Evolutionary conservation across 208 protist genomes (phyloP).

Genomic region (Plasmodiophora brassicae): DNA sequence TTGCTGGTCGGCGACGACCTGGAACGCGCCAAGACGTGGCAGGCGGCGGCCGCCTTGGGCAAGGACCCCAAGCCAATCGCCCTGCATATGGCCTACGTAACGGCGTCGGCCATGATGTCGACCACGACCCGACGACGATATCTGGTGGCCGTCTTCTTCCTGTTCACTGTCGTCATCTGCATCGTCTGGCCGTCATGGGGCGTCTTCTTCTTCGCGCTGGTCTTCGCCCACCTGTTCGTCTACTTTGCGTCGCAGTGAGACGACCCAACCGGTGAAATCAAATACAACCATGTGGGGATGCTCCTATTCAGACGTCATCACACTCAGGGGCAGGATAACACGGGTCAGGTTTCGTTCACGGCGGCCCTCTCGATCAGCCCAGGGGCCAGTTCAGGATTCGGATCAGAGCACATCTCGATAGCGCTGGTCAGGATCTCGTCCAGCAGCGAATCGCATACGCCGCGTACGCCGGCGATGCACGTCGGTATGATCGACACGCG

Average conservation of each 20-base stretch:
- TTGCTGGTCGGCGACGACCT: conserved; percentile 2
- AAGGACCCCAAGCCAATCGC: conserved; percentile 15
- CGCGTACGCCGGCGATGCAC: background rate
- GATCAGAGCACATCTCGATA: background rate
- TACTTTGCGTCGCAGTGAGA: background rate
- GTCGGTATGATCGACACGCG: background rate
- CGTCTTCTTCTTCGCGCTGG: conserved; percentile 10
- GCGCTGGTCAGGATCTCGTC: background rate
- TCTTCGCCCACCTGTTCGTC: background rate
- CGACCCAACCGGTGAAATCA: background rate
- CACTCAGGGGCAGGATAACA: too few species aligned
- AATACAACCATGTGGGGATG: too few species aligned
- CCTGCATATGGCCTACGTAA: background rate
- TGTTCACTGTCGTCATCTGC: background rate
- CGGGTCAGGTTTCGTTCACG: too few species aligned
- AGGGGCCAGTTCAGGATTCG: background rate
- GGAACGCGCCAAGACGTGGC: background rate
- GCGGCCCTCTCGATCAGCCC: background rate
- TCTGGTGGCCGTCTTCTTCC: background rate
- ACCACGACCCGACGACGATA: background rate
- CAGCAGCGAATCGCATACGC: background rate
- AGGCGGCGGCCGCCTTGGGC: background rate
- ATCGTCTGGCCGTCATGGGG: background rate
- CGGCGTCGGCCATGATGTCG: background rate
- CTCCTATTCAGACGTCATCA: too few species aligned